Evolutionary conservation across 345 rosid genomes (phyloP).

Genomic region (Carallia pectinifolia): DNA sequence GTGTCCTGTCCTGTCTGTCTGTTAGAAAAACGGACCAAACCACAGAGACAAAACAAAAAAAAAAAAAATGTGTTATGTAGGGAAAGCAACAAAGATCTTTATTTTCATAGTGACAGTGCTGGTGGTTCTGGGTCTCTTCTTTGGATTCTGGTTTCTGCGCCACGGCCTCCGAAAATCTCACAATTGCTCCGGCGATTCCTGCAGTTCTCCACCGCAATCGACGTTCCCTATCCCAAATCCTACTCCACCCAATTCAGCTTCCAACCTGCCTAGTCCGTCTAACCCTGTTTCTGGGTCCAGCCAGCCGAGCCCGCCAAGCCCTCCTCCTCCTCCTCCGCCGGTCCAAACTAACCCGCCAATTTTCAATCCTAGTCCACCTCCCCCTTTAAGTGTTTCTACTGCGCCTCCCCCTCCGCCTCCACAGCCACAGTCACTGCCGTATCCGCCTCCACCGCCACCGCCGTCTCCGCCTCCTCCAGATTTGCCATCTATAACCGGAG

Average conservation of each 20-base stretch:
- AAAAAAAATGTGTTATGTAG: conserved; percentile 73
- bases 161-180: conserved; percentile 40
- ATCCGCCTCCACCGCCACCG: conserved; percentile 27
- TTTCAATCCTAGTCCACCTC: conserved; percentile 27
- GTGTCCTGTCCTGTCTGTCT: too few relatives aligned
- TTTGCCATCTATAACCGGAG: conserved; percentile 30
- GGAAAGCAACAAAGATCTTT: conserved; percentile 99
- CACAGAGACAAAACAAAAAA: conserved; percentile 9
- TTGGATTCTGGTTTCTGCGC: conserved; percentile 65
- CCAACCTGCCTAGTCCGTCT: conserved; percentile 11
- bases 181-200: conserved; percentile 58
- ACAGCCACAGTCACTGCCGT: conserved; percentile 4
- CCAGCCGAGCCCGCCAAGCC: conserved; percentile 25
- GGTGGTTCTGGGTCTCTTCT: conserved; percentile 62
- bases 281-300: conserved; percentile 16
- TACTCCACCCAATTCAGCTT: conserved; percentile 17
- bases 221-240: conserved; percentile 41
- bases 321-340: conserved; percentile 25
- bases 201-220: conserved; percentile 37
- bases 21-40: background rate
- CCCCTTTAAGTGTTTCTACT: conserved; percentile 20
- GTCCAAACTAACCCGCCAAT: conserved; percentile 27
- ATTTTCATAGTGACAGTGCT: conserved; percentile 76
- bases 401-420: conserved; percentile 35
- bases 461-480: conserved; percentile 27